Evolutionary conservation across 2,329 filamentous ascomycete genomes (phyloP).

Genomic region (Colletotrichum sp.): DNA sequence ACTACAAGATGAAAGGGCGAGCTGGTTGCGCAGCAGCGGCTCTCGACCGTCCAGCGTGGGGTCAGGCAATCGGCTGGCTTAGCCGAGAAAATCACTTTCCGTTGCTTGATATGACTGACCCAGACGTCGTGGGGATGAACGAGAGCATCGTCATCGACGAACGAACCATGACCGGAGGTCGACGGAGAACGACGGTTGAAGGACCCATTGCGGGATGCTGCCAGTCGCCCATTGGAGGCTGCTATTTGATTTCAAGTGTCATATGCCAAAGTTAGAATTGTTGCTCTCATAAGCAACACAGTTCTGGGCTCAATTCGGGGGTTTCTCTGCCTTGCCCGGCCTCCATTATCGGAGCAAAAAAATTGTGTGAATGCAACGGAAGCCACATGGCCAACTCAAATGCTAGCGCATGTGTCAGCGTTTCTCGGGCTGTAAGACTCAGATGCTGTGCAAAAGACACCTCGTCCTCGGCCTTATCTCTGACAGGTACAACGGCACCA

Average conservation of each 20-base stretch:
- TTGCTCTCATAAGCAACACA: not conserved
- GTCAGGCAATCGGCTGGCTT: not conserved
- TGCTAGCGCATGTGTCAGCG: not conserved
- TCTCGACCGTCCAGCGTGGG: not conserved
- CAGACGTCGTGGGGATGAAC: not conserved
- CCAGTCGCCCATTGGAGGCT: not conserved
- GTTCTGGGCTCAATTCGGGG: not conserved
- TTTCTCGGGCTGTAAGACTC: not conserved
- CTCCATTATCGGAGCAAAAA: constrained; percentile 1
- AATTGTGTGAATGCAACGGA: not conserved
- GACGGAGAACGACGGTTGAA: not conserved
- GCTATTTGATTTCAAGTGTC: not conserved
- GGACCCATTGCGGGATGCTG: not conserved
- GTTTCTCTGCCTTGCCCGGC: not conserved
- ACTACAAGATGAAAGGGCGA: constrained; percentile 7
- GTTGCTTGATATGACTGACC: not conserved
- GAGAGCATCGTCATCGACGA: not conserved
- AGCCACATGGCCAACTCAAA: not conserved
- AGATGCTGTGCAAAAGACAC: not conserved
- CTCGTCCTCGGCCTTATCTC: not conserved
- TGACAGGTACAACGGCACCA: not conserved
- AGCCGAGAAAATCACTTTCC: not conserved
- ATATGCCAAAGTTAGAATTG: not conserved
- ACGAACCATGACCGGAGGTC: not conserved
- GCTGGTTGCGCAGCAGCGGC: not conserved